Evolutionary conservation across 78 protist genomes (phyloP).

Genomic region (Dictyostelium capitatum): DNA sequence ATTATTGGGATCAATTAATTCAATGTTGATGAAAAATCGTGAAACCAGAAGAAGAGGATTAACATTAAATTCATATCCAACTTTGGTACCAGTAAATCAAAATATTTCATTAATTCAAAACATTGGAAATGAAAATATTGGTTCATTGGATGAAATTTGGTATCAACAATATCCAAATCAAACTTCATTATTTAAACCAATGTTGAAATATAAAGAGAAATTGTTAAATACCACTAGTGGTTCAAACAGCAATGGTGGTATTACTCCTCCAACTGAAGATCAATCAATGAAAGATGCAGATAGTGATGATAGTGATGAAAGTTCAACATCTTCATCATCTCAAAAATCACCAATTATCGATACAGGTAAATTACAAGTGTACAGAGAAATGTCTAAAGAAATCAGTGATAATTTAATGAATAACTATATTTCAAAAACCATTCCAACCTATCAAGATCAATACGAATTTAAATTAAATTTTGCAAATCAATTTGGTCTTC

Average conservation of each 20-base stretch:
- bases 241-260: neutral
- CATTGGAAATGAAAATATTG: constrained; percentile 27
- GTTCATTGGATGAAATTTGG: constrained; percentile 32
- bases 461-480: constrained; percentile 50
- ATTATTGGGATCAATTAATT: constrained; percentile 27
- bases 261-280: neutral
- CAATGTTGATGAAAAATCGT: constrained; percentile 41
- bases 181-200: constrained; percentile 9
- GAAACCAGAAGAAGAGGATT: constrained; percentile 71
- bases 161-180: neutral
- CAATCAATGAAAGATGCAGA: neutral
- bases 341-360: constrained; percentile 1
- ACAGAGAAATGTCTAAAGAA: constrained; percentile 45
- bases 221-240: neutral
- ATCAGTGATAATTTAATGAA: constrained; percentile 20
- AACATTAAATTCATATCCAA: constrained; percentile 23
- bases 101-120: constrained; percentile 11
- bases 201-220: constrained; percentile 24
- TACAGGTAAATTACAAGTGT: constrained; percentile 21
- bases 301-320: neutral
- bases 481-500: constrained; percentile 62
- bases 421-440: neutral
- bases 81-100: neutral
- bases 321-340: neutral
- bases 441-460: constrained; percentile 29